These are phyloP conservation scores for Thraustochytrium striatum DNA, from an alignment of 352 stramenopile species.

Conservation along the genomic window DNA sequence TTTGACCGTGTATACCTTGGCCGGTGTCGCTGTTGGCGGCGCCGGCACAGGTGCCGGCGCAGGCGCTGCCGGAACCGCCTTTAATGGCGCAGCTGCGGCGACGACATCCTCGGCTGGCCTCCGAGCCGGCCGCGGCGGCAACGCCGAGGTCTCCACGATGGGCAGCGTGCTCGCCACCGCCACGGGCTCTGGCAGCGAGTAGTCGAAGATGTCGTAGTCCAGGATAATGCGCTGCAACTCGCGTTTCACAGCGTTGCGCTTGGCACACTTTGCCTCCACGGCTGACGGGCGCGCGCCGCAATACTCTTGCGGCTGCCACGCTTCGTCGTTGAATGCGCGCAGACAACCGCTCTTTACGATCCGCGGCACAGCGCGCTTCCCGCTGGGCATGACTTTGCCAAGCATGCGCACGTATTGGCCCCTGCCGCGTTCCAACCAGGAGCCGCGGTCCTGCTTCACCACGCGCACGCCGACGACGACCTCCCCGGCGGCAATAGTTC, in stretches of 20 bases:
- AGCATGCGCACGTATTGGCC: neutral
- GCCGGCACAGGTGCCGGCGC: neutral
- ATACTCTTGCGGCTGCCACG: neutral
- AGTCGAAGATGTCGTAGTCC: conserved; percentile 2
- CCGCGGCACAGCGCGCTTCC: neutral
- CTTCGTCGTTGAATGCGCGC: neutral
- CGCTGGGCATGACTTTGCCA: neutral
- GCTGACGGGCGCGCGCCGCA: neutral
- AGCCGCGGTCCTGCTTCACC: neutral
- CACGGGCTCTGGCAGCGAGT: neutral
- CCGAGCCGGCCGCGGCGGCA: neutral
- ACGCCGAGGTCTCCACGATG: neutral
- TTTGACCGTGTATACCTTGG: neutral
- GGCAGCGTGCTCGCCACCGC: neutral
- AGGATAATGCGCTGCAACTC: neutral
- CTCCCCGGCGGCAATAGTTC: no score
- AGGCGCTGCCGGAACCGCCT: neutral
- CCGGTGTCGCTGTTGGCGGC: neutral
- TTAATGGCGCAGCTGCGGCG: neutral
- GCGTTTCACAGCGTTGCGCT: neutral
- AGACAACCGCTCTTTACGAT: neutral
- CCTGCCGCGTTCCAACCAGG: neutral
- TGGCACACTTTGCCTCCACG: neutral
- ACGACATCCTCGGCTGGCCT: neutral
- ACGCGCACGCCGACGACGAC: neutral